Percentiles rank a stretch among this genome's conserved stretches.
Conservation (phyloP, 1,139 yeast genomes). For the Chernovozyma aurita region DNA sequence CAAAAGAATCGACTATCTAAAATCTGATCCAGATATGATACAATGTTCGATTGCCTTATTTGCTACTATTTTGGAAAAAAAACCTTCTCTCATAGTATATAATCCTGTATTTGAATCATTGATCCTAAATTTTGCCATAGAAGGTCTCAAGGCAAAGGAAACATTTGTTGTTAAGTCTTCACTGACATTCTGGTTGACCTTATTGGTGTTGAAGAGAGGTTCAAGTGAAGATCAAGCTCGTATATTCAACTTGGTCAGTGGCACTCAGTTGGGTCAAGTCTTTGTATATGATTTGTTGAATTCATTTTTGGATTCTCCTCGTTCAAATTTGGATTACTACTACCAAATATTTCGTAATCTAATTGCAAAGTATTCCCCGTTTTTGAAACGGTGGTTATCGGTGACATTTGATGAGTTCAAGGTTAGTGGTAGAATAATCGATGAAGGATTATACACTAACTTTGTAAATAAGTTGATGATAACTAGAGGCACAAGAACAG, state of each 20-base stretch:
- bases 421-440: constrained; percentile 13
- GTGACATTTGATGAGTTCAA: constrained; percentile 25
- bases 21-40: constrained; percentile 50
- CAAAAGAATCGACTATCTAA: constrained; percentile 29
- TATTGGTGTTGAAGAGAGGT: constrained; percentile 53
- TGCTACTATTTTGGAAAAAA: constrained; percentile 42
- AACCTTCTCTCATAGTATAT: constrained; percentile 46
- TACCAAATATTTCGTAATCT: constrained; percentile 52
- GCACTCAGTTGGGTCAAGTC: constrained; percentile 32
- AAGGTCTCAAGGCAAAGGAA: constrained; percentile 52
- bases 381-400: constrained; percentile 44
- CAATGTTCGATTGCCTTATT: constrained; percentile 42
- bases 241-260: constrained; percentile 29
- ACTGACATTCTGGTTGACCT: constrained; percentile 60
- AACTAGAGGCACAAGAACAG: constrained; percentile 62
- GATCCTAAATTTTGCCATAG: constrained; percentile 40
- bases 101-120: constrained; percentile 26
- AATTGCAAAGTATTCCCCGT: constrained; percentile 48
- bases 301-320: constrained; percentile 43
- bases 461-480: constrained; percentile 54
- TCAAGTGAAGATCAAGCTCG: constrained; percentile 40
- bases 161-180: constrained; percentile 61
- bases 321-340: constrained; percentile 60
- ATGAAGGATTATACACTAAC: constrained; percentile 20
- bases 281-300: constrained; percentile 23